phyloP scores from a whole-genome alignment of 495 filamentous ascomycete species.

The Aspergillus mulundensis region DNA sequence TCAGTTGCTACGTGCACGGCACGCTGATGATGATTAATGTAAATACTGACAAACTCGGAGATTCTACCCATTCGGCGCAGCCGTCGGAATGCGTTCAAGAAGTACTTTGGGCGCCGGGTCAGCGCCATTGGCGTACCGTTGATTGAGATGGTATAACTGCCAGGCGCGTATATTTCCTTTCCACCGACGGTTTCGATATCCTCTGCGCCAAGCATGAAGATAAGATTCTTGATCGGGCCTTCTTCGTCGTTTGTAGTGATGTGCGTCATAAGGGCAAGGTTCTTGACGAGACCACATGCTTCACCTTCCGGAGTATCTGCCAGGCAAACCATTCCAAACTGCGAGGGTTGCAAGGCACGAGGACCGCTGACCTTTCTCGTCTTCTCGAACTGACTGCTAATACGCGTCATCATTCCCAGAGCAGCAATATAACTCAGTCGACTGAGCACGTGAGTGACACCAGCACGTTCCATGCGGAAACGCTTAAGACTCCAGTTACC shows the following conservation, averaged over 20 bases:
- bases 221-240: slow-evolving; percentile 73
- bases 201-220: slow-evolving; percentile 74
- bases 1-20: slow-evolving; percentile 95
- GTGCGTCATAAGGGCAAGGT: slow-evolving; percentile 97
- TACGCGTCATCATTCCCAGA: slow-evolving; percentile 99
- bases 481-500: slow-evolving; percentile 97
- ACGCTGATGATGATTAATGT: slow-evolving; percentile 86
- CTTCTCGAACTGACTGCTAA: slow-evolving; percentile 98
- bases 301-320: slow-evolving; percentile 98
- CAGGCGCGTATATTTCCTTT: slow-evolving; percentile 73
- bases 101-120: slow-evolving; percentile 76
- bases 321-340: slow-evolving; percentile 95
- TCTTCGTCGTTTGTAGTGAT: slow-evolving; percentile 96
- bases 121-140: slow-evolving; percentile 91
- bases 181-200: slow-evolving; percentile 70
- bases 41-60: slow-evolving; percentile 91
- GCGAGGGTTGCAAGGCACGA: slow-evolving; percentile 90
- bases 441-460: slow-evolving; percentile 94
- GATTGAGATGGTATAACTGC: slow-evolving; percentile 86
- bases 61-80: slow-evolving; percentile 83
- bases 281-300: slow-evolving; percentile 96
- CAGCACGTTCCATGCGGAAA: slow-evolving; percentile 97
- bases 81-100: slow-evolving; percentile 75
- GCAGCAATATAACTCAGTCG: slow-evolving; percentile 94
- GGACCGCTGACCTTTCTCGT: slow-evolving; percentile 93